These are phyloP conservation scores for Lachnellula arida DNA, from an alignment of 2,329 filamentous ascomycete genomes.

Conservation along the genomic window DNA sequence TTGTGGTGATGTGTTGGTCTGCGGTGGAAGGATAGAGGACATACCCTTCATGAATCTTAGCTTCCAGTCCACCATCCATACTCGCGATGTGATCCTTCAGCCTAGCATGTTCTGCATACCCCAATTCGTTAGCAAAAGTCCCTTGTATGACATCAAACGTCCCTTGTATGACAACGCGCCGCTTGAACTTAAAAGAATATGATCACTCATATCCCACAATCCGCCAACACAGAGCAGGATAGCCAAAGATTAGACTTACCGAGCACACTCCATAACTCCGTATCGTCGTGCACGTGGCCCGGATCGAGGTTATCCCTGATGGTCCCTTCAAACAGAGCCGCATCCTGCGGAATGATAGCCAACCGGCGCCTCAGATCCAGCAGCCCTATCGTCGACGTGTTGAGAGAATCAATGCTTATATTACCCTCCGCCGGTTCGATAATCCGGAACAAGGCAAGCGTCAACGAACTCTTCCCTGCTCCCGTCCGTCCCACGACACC, in stretches of 20 bases:
- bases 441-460: conserved; percentile 88
- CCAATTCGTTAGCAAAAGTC: conserved; percentile 35
- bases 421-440: conserved; percentile 81
- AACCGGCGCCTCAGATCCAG: conserved; percentile 83
- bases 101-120: conserved; percentile 72
- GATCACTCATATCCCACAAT: conserved; percentile 26
- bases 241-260: conserved; percentile 52
- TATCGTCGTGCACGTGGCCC: conserved; percentile 91
- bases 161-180: conserved; percentile 21
- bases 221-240: conserved; percentile 3
- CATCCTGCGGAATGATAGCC: conserved; percentile 97
- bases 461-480: conserved; percentile 92
- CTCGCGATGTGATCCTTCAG: conserved; percentile 82
- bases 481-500: conserved; percentile 95
- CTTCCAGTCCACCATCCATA: conserved; percentile 88
- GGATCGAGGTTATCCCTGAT: conserved; percentile 95
- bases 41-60: conserved; percentile 88
- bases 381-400: conserved; percentile 86
- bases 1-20: conserved; percentile 5
- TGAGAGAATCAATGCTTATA: conserved; percentile 83
- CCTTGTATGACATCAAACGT: conserved; percentile 20
- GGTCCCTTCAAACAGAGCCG: conserved; percentile 89
- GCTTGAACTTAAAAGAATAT: conserved; percentile 17
- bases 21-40: conserved; percentile 34
- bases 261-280: conserved; percentile 91